phyloP scores from a whole-genome alignment of 331 rosid genomes.

The Cydonia oblonga region DNA sequence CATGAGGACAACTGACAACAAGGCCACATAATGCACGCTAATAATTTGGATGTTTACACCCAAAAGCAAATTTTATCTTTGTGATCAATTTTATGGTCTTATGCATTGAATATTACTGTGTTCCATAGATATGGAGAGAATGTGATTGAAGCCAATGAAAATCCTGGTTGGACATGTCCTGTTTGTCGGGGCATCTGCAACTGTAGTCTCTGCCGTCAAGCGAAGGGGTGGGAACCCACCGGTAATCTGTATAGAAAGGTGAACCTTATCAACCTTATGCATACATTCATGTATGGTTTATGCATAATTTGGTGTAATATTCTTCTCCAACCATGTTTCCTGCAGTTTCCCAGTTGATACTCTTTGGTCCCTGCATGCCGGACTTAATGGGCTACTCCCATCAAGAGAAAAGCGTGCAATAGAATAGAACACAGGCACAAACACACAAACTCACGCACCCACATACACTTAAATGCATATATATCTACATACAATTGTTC shows the following conservation, averaged over 20 bases:
- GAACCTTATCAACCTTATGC: constrained; percentile 1
- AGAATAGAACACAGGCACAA: neutral
- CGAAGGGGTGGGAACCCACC: constrained; percentile 68
- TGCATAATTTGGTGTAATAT: neutral
- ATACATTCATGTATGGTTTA: neutral
- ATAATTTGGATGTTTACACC: neutral
- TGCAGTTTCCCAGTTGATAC: neutral
- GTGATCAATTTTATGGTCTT: neutral
- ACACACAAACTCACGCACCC: neutral
- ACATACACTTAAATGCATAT: neutral
- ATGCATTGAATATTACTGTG: neutral
- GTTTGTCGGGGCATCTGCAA: constrained; percentile 69
- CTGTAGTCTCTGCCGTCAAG: constrained; percentile 56
- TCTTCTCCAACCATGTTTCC: neutral
- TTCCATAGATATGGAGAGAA: constrained; percentile 64
- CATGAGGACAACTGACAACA: neutral
- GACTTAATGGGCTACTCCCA: neutral
- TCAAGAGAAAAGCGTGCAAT: neutral
- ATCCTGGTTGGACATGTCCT: constrained; percentile 58
- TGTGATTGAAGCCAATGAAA: constrained; percentile 37
- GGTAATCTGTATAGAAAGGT: constrained; percentile 64
- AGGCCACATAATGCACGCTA: neutral
- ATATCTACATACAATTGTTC: neutral
- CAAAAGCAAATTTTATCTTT: neutral
- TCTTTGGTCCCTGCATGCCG: neutral